These are phyloP conservation scores for Pulveroboletus frians DNA, from an alignment of 768 basidiomycete species.

Conservation along the genomic window DNA sequence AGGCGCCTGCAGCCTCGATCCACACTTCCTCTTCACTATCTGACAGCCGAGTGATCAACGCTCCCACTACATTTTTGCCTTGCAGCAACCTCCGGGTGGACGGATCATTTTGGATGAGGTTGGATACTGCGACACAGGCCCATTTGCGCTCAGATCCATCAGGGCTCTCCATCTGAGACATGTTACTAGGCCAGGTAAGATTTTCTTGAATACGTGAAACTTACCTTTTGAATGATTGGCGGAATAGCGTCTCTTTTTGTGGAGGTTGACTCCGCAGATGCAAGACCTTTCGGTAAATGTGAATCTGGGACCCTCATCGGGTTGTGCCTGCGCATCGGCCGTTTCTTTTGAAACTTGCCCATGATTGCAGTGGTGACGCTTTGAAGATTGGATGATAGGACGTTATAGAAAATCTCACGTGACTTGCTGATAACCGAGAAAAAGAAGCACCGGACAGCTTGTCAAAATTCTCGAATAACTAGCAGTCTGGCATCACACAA, in stretches of 20 bases:
- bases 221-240: conserved; percentile 88
- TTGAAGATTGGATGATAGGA: too few species aligned
- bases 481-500: too few species aligned
- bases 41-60: conserved; percentile 78
- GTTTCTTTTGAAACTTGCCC: conserved; percentile 94
- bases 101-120: conserved; percentile 91
- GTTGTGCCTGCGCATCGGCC: conserved; percentile 81
- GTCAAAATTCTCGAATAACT: too few species aligned
- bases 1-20: conserved; percentile 81
- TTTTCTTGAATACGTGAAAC: conserved; percentile 2
- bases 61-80: conserved; percentile 85
- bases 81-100: conserved; percentile 86
- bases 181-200: neutral
- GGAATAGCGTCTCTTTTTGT: conserved; percentile 74
- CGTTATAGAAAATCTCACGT: conserved; percentile 1
- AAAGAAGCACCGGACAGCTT: too few species aligned
- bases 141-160: conserved; percentile 84
- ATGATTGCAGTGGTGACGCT: conserved; percentile 37
- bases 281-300: conserved; percentile 80
- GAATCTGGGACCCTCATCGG: conserved; percentile 92
- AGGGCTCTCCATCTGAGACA: conserved; percentile 61
- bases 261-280: conserved; percentile 65
- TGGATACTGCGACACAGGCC: conserved; percentile 96
- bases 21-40: conserved; percentile 89
- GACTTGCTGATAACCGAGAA: neutral